Conservation (phyloP, 2,329 filamentous ascomycete species). For the Whalleya microplaca region DNA sequence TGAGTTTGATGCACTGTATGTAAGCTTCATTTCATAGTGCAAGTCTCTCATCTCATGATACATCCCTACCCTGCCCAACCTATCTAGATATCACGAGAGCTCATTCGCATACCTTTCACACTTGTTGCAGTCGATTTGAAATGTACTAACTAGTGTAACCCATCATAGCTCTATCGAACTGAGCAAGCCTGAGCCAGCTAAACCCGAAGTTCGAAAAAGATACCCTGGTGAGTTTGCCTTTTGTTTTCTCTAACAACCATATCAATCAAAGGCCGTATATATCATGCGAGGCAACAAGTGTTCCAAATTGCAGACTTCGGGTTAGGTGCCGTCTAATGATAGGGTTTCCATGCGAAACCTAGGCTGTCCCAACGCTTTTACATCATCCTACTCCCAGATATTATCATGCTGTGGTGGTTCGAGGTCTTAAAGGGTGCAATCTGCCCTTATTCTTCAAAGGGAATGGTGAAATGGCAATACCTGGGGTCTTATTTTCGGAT, state of each 20-base stretch:
- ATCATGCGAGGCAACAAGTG: neutral
- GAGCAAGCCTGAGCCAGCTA: slow-evolving; percentile 32
- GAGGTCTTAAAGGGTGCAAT: no score
- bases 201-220: slow-evolving; percentile 32
- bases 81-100: neutral
- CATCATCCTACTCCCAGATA: neutral
- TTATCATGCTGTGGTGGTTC: no score
- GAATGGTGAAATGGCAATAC: no score
- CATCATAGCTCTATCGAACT: slow-evolving; percentile 45
- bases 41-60: neutral
- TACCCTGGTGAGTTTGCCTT: slow-evolving; percentile 40
- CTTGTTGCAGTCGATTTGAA: slow-evolving; percentile 15
- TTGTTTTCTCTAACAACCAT: neutral
- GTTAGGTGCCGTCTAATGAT: neutral
- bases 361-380: neutral
- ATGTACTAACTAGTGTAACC: slow-evolving; percentile 9
- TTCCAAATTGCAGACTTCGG: neutral
- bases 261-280: neutral
- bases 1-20: slow-evolving; percentile 61
- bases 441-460: no score
- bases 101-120: slow-evolving; percentile 15
- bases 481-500: no score
- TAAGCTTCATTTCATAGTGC: slow-evolving; percentile 9
- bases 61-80: slow-evolving; percentile 1
- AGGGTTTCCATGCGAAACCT: neutral